Evolutionary conservation across 768 basidiomycete genomes (phyloP).

Genomic region (Phylloporus scabripes): DNA sequence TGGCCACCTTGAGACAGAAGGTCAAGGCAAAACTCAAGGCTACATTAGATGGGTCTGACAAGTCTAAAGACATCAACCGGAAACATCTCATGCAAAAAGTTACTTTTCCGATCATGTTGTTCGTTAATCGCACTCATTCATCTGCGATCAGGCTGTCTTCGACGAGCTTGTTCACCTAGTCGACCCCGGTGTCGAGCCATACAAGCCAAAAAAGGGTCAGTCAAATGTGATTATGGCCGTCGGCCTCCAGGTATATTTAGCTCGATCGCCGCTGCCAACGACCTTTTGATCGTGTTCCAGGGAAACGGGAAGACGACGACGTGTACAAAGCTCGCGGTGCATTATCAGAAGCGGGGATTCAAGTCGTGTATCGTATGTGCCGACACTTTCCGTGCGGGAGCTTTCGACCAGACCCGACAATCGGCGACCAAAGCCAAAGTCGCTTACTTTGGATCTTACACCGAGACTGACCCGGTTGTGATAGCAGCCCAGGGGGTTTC

Average conservation of each 20-base stretch:
- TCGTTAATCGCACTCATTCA: slow-evolving; percentile 7
- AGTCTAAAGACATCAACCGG: slow-evolving; percentile 73
- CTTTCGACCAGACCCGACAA: slow-evolving; percentile 98
- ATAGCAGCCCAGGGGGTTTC: slow-evolving; percentile 92
- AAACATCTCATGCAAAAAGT: slow-evolving; percentile 93
- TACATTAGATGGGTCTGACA: slow-evolving; percentile 64
- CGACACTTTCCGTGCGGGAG: slow-evolving; percentile 98
- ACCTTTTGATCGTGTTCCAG: slow-evolving; percentile 35
- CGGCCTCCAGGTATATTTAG: slow-evolving; percentile 72
- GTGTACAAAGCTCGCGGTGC: slow-evolving; percentile 96
- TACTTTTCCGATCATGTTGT: not conserved
- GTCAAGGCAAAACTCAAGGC: slow-evolving; percentile 90
- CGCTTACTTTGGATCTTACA: slow-evolving; percentile 98
- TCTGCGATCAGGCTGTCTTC: slow-evolving; percentile 70
- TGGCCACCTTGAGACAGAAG: slow-evolving; percentile 78
- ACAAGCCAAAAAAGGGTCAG: slow-evolving; percentile 94
- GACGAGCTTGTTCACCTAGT: slow-evolving; percentile 95
- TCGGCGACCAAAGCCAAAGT: slow-evolving; percentile 98
- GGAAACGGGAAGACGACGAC: slow-evolving; percentile 99
- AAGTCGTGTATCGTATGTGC: slow-evolving; percentile 97
- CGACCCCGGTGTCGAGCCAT: slow-evolving; percentile 92
- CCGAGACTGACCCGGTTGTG: slow-evolving; percentile 94
- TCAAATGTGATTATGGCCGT: slow-evolving; percentile 96
- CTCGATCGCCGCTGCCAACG: not conserved
- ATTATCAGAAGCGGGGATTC: slow-evolving; percentile 96